Conservation (phyloP, 2,329 filamentous ascomycete species). For the Apiospora pterosperma region DNA sequence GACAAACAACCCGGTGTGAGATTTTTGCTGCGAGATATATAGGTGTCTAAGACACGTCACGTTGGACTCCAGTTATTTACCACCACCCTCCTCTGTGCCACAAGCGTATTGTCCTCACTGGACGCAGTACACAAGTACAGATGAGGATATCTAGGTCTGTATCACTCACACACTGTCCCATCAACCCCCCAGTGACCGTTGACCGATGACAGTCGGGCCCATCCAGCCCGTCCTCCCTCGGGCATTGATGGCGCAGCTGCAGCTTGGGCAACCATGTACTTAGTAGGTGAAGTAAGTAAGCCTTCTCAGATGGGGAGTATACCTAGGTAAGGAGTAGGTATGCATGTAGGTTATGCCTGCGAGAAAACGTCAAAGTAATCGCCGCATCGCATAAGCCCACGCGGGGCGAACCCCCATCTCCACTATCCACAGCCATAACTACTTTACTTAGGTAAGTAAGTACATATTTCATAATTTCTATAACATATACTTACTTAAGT, state of each 20-base stretch:
- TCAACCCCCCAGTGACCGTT: background rate
- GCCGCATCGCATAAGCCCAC: background rate
- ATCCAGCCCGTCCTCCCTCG: background rate
- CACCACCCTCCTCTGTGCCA: background rate
- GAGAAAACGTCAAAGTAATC: background rate
- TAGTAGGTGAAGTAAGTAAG: too few species aligned
- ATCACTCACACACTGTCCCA: background rate
- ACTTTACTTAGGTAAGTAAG: too few species aligned
- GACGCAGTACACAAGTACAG: background rate
- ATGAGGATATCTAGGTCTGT: background rate
- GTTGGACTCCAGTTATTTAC: conserved; percentile 3
- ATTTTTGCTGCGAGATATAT: conserved; percentile 7
- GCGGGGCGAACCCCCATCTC: background rate
- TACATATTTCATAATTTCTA: too few species aligned
- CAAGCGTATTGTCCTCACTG: background rate
- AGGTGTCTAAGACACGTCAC: conserved; percentile 9
- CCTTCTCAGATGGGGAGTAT: background rate
- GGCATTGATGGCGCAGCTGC: background rate
- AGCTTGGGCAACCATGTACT: too few species aligned
- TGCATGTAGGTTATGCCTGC: too few species aligned
- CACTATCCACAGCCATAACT: background rate
- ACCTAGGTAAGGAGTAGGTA: too few species aligned
- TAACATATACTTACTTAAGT: too few species aligned
- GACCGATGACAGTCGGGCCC: background rate
- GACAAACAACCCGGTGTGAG: conserved; percentile 12